Conservation (phyloP, 805 yeast genomes). For the Candida dajiaensis region DNA sequence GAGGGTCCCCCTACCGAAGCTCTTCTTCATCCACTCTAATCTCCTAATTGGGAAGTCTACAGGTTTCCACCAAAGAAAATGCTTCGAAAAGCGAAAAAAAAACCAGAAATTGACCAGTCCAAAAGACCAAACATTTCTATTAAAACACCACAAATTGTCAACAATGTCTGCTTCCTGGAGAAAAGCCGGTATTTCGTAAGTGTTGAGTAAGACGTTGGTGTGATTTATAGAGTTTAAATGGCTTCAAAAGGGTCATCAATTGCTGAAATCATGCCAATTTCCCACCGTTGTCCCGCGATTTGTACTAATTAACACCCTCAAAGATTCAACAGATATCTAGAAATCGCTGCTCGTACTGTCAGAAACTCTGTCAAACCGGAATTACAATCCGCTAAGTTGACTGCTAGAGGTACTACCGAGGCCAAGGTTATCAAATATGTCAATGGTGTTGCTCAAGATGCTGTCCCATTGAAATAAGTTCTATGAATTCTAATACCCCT, state of each 20-base stretch:
- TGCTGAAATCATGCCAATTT: background rate
- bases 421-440: constrained; percentile 65
- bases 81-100: background rate
- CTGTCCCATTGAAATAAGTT: constrained; percentile 27
- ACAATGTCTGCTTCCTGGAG: constrained; percentile 49
- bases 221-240: background rate
- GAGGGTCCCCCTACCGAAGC: background rate
- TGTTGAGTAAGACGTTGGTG: constrained; percentile 8
- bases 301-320: constrained; percentile 8
- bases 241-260: background rate
- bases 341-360: constrained; percentile 84
- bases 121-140: too few relatives aligned
- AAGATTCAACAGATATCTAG: constrained; percentile 80
- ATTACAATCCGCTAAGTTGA: constrained; percentile 59
- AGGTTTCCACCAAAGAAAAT: constrained; percentile 3
- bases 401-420: constrained; percentile 70
- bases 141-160: background rate
- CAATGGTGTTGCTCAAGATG: constrained; percentile 50
- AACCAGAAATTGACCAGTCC: background rate
- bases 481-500: background rate
- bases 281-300: background rate
- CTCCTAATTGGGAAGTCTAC: constrained; percentile 17
- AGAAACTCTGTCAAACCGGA: constrained; percentile 88
- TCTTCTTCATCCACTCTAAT: background rate
- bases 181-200: constrained; percentile 61